These are phyloP conservation scores for Leucocoprinus sp. DNA, from an alignment of 768 basidiomycete species.

Conservation along the genomic window DNA sequence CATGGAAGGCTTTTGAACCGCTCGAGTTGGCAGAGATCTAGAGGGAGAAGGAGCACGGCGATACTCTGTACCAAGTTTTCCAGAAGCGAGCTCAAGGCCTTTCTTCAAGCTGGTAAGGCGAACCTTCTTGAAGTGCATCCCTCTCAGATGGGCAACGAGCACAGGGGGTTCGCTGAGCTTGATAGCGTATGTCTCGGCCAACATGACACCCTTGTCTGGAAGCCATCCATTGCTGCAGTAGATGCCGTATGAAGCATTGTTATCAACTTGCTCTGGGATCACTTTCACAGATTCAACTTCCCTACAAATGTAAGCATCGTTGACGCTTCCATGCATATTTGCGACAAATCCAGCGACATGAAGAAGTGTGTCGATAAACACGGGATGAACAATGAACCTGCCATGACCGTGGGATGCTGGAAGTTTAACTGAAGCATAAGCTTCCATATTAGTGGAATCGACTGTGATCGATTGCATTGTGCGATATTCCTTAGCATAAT, in stretches of 20 bases:
- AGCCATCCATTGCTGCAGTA: slow-evolving; percentile 42
- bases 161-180: slow-evolving; percentile 24
- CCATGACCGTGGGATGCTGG: slow-evolving; percentile 23
- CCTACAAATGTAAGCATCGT: slow-evolving; percentile 59
- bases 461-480: slow-evolving; percentile 49
- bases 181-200: slow-evolving; percentile 46
- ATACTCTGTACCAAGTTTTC: slow-evolving; percentile 3
- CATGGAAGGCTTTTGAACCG: not conserved
- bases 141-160: slow-evolving; percentile 50
- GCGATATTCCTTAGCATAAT: slow-evolving; percentile 51
- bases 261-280: slow-evolving; percentile 33
- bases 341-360: slow-evolving; percentile 66
- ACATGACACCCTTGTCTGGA: slow-evolving; percentile 34
- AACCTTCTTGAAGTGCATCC: slow-evolving; percentile 52
- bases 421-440: slow-evolving; percentile 40
- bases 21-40: not conserved
- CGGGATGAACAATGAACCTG: slow-evolving; percentile 37
- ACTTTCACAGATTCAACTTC: slow-evolving; percentile 41
- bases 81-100: slow-evolving; percentile 30
- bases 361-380: slow-evolving; percentile 60
- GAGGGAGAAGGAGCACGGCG: not conserved
- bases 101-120: slow-evolving; percentile 41
- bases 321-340: slow-evolving; percentile 42
- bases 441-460: slow-evolving; percentile 38
- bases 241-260: slow-evolving; percentile 36